Conservation (phyloP, 1,284 basidiomycete genomes). For the Vanrija pseudolonga region DNA sequence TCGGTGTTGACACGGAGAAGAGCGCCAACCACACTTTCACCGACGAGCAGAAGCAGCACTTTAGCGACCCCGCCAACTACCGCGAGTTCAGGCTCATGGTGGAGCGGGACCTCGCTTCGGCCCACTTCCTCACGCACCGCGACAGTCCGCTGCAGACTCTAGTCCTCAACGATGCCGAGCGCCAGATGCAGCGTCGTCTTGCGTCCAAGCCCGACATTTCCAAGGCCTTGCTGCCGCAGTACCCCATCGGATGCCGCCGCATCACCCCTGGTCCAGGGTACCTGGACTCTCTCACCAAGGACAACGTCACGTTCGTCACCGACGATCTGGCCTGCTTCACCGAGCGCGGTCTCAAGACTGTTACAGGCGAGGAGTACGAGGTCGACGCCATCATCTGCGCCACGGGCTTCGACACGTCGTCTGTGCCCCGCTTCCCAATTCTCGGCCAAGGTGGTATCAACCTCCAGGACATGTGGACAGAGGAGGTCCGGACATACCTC, state of each 20-base stretch:
- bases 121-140: constrained; percentile 11
- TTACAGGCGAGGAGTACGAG: constrained; percentile 19
- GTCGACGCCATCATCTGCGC: constrained; percentile 34
- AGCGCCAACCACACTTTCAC: constrained; percentile 19
- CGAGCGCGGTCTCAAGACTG: constrained; percentile 22
- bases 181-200: constrained; percentile 21
- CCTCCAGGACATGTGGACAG: constrained; percentile 34
- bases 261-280: constrained; percentile 43
- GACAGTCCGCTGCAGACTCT: constrained; percentile 18
- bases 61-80: constrained; percentile 20
- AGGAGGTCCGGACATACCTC: constrained; percentile 28
- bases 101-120: constrained; percentile 15
- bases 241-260: constrained; percentile 34
- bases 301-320: constrained; percentile 29
- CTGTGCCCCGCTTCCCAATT: constrained; percentile 31
- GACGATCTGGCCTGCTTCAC: constrained; percentile 23
- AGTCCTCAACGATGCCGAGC: constrained; percentile 5
- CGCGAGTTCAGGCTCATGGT: constrained; percentile 22
- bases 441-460: constrained; percentile 22
- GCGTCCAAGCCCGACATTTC: constrained; percentile 16
- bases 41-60: constrained; percentile 20
- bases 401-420: constrained; percentile 36
- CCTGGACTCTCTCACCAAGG: constrained; percentile 34
- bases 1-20: constrained; percentile 1
- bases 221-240: constrained; percentile 19